phyloP scores from a whole-genome alignment of 2,329 filamentous ascomycete species.

The Trichophyton rubrum region DNA sequence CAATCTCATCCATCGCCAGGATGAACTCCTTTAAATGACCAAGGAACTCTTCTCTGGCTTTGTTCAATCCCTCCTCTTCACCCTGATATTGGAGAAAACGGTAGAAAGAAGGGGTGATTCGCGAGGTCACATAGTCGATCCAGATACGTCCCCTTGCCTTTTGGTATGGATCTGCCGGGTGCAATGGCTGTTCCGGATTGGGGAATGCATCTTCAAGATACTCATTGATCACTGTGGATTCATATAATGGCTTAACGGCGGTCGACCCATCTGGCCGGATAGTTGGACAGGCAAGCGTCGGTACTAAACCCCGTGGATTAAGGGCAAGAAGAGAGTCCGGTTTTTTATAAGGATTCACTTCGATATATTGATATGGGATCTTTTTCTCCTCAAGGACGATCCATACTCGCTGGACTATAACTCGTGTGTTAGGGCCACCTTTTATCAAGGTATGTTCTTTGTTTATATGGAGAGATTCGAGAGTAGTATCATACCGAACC shows the following conservation, averaged over 20 bases:
- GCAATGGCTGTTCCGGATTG: constrained; percentile 38
- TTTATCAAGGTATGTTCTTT: background rate
- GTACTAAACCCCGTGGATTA: constrained; percentile 65
- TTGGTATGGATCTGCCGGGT: constrained; percentile 51
- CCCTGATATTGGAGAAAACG: constrained; percentile 41
- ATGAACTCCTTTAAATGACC: constrained; percentile 48
- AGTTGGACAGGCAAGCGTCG: constrained; percentile 43
- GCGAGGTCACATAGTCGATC: constrained; percentile 57
- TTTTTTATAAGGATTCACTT: constrained; percentile 70
- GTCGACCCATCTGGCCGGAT: constrained; percentile 14
- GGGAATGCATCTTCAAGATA: constrained; percentile 62
- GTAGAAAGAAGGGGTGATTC: constrained; percentile 59
- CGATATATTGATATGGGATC: constrained; percentile 61
- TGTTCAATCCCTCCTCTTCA: constrained; percentile 23
- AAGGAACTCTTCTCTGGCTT: constrained; percentile 47
- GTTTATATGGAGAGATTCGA: background rate
- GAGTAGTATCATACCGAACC: constrained; percentile 21
- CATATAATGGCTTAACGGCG: constrained; percentile 50
- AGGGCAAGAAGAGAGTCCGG: constrained; percentile 53
- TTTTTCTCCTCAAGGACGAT: constrained; percentile 60
- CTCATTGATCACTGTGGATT: constrained; percentile 60
- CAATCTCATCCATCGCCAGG: constrained; percentile 46
- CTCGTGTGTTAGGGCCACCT: constrained; percentile 7
- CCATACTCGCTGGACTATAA: constrained; percentile 54
- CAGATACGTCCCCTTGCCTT: constrained; percentile 56